These are phyloP conservation scores for Fusarium neocosmosporiellum DNA, from an alignment of 2,329 filamentous ascomycete genomes.

Conservation along the genomic window DNA sequence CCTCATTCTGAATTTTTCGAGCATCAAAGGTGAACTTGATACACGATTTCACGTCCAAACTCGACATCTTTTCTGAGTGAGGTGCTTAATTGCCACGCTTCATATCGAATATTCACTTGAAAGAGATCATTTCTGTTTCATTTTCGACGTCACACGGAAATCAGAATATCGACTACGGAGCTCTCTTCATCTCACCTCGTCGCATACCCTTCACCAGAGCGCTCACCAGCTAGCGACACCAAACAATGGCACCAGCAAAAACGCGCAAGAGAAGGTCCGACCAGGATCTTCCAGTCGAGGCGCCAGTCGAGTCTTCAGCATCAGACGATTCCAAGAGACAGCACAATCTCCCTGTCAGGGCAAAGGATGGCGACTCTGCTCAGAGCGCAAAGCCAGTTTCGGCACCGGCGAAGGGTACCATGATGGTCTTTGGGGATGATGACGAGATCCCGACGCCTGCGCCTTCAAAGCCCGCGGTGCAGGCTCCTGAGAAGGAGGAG, in stretches of 20 bases:
- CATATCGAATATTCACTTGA: not conserved
- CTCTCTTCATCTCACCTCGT: not conserved
- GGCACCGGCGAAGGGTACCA: conserved; percentile 38
- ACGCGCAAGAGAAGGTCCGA: conserved; percentile 48
- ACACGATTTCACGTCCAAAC: conserved; percentile 20
- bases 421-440: conserved; percentile 52
- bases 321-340: conserved; percentile 34
- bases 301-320: conserved; percentile 8
- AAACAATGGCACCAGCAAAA: conserved; percentile 37
- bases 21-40: conserved; percentile 16
- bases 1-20: conserved; percentile 32
- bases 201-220: not conserved
- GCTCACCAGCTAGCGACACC: conserved; percentile 9
- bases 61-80: conserved; percentile 1
- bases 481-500: conserved; percentile 45
- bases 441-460: conserved; percentile 31
- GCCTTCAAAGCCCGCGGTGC: conserved; percentile 20
- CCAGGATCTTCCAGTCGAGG: conserved; percentile 29
- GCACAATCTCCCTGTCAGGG: conserved; percentile 50
- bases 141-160: not conserved
- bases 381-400: conserved; percentile 4
- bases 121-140: not conserved
- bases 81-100: not conserved
- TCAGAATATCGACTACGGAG: not conserved
- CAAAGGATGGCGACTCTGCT: conserved; percentile 44